phyloP scores from a whole-genome alignment of 257 asterid genomes.

The Gentiana macrophylla region DNA sequence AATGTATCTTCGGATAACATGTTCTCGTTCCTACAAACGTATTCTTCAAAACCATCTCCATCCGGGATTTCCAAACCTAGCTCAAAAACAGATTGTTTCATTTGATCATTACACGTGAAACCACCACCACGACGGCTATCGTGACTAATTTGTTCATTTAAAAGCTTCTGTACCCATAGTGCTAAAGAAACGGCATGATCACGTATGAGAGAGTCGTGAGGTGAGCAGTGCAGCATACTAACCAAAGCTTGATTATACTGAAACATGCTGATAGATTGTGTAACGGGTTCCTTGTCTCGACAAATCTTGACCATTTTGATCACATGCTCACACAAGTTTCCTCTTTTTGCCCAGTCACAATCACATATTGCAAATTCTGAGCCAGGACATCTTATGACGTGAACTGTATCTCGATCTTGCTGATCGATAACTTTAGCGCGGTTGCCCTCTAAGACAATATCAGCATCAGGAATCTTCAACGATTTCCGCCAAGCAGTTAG shows the following conservation, averaged over 20 bases:
- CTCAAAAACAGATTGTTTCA: conserved; percentile 17
- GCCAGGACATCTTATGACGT: conserved; percentile 55
- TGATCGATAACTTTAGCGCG: conserved; percentile 44
- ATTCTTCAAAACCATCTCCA: conserved; percentile 9
- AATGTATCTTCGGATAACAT: conserved; percentile 3
- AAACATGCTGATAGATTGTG: conserved; percentile 58
- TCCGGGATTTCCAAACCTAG: conserved; percentile 14
- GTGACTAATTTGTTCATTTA: conserved; percentile 38
- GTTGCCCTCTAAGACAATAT: conserved; percentile 47
- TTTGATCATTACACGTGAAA: conserved; percentile 11
- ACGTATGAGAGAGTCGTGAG: conserved; percentile 63
- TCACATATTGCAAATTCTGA: conserved; percentile 84
- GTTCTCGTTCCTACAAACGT: conserved; percentile 12
- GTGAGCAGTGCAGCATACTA: conserved; percentile 49
- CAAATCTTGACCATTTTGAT: conserved; percentile 49
- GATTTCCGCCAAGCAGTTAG: conserved; percentile 84
- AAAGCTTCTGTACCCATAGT: conserved; percentile 58
- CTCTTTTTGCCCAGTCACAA: conserved; percentile 68
- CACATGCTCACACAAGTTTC: conserved; percentile 81
- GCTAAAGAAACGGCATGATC: conserved; percentile 78
- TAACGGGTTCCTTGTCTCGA: conserved; percentile 39
- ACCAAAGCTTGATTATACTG: conserved; percentile 67
- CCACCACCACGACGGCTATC: conserved; percentile 13
- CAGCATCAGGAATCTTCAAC: conserved; percentile 53
- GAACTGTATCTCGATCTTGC: conserved; percentile 30